These are phyloP conservation scores for Ascosphaera aggregata DNA, from an alignment of 2,329 filamentous ascomycete genomes.

Conservation along the genomic window DNA sequence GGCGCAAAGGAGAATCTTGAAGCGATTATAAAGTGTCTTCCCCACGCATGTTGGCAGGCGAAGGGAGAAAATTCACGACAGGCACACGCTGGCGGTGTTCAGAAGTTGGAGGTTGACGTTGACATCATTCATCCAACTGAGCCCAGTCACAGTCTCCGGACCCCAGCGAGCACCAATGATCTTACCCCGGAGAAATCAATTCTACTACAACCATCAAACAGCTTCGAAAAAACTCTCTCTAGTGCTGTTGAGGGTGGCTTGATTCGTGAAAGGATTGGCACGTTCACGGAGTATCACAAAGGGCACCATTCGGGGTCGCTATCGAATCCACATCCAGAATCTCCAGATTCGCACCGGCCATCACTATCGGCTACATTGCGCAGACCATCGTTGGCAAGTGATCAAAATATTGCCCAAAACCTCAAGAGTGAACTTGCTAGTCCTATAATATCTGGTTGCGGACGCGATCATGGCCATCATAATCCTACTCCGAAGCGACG, in stretches of 20 bases:
- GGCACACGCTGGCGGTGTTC: constrained; percentile 58
- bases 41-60: constrained; percentile 83
- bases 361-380: neutral
- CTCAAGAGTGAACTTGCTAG: constrained; percentile 21
- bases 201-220: constrained; percentile 16
- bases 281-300: no score
- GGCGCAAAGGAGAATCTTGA: constrained; percentile 86
- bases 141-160: constrained; percentile 5
- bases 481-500: constrained; percentile 45
- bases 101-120: constrained; percentile 63
- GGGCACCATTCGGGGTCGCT: neutral
- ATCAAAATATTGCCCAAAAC: neutral
- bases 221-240: no score
- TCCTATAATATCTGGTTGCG: no score
- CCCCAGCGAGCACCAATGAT: constrained; percentile 7
- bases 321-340: neutral
- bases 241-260: neutral
- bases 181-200: constrained; percentile 6
- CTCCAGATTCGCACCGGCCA: neutral
- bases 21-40: constrained; percentile 67
- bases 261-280: neutral
- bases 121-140: constrained; percentile 6
- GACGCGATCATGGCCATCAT: constrained; percentile 37
- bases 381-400: neutral
- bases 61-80: constrained; percentile 58